Conservation (phyloP, 805 yeast species). For the Lachancea thermotolerans region DNA sequence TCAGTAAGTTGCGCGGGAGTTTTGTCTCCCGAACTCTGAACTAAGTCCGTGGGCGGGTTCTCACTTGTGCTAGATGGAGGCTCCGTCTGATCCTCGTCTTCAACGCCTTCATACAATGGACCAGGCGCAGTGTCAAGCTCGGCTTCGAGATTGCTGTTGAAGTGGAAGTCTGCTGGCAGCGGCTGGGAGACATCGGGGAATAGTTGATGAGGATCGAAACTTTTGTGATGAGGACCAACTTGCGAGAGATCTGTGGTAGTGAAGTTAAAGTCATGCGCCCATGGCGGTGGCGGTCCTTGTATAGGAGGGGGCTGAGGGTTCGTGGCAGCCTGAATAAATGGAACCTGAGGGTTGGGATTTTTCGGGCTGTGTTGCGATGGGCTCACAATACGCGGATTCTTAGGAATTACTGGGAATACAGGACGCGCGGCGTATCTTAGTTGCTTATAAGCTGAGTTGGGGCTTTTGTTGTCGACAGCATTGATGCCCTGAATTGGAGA, state of each 20-base stretch:
- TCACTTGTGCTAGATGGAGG: too few species aligned
- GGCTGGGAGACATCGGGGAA: constrained; percentile 8
- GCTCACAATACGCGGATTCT: not conserved
- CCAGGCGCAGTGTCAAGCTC: not conserved
- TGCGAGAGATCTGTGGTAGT: constrained; percentile 2
- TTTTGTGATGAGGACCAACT: not conserved
- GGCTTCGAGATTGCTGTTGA: not conserved
- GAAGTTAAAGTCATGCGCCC: constrained; percentile 1
- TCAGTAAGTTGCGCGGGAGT: not conserved
- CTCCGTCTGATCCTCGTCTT: not conserved
- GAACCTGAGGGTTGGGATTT: not conserved
- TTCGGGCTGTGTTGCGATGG: not conserved
- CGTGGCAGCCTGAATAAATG: not conserved
- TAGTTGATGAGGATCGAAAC: constrained; percentile 5
- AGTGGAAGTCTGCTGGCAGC: constrained; percentile 6
- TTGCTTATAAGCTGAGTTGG: not conserved
- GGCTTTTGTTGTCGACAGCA: not conserved
- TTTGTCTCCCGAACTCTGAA: not conserved
- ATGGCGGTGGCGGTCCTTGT: not conserved
- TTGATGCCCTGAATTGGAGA: not conserved
- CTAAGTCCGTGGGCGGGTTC: not conserved
- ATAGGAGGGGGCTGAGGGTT: not conserved
- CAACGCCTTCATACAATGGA: not conserved
- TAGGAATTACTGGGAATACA: not conserved
- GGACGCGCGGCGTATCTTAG: not conserved